Base-by-base conservation (phyloP, 1,284 basidiomycete genomes). In the Apiotrichum domesticum region DNA sequence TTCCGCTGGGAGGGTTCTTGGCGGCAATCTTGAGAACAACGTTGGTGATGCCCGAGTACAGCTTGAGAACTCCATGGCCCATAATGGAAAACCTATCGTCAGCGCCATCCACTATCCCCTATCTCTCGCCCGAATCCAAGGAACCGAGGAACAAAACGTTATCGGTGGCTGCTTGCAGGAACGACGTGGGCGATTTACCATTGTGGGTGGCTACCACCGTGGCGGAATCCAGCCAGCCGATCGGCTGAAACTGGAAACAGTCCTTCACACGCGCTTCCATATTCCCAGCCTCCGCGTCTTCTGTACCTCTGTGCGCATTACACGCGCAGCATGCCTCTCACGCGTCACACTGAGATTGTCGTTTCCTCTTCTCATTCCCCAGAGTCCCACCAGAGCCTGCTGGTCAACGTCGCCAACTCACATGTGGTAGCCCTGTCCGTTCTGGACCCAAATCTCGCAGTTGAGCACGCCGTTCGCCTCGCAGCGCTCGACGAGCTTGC, bases 371-470 rank as follows among this genome's bases (percentile, higher is more conserved):
- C 21, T 21, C 21, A 21, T 21, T 21, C 21, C 21, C 21, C 21
- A 21, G 21, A 21, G 21, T 21, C 21, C 21, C 21, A 21, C 21
- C 21, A 21, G 21, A 39, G 8, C 7, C 37, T 44, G 13, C 37
- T 39, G 8, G 37, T 39, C 37, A 7, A 7, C 7, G 37, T 7
- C 37, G 8, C 7, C 8, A 9, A 77, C 86, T 62, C 67, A 91
- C 87, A 87, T 78, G 78, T 94, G 91, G 63, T 83, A 86, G 0
- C 91, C 90, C 63, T 84, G 87, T 1, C 90, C 91, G 63, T 85
- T 80, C 74, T 94, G 92, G 56, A 86, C 80, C 86, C 88, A 93
- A 0, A 93, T 84, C 69, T 94, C 90, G 67, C 92, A 91, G 67
- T 92, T 81, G 39, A 93, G 74, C 58, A 86, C 79, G 39, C 78